Evolutionary conservation across 176 grass and related monocot species (phyloP).

Genomic region (Oryza australiensis): DNA sequence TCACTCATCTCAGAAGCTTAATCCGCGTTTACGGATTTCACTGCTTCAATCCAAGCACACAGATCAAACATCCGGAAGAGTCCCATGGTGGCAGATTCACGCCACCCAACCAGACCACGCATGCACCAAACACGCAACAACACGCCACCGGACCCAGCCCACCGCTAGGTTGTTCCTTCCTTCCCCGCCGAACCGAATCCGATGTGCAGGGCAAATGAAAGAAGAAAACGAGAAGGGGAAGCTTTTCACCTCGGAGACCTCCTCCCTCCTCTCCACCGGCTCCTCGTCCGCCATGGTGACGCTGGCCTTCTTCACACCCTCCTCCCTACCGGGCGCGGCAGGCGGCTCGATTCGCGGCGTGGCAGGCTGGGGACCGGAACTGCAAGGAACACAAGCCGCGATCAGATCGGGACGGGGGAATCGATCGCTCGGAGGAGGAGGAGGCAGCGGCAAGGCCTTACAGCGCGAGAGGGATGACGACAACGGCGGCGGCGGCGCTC

Average conservation of each 20-base stretch:
- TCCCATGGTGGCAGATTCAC: background rate
- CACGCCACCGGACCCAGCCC: background rate
- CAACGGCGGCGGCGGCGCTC: constrained; percentile 21
- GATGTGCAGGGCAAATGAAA: background rate
- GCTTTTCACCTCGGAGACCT: constrained; percentile 49
- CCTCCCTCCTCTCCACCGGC: constrained; percentile 50
- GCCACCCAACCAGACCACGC: background rate
- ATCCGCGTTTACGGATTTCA: background rate
- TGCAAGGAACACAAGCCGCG: background rate
- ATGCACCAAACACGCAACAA: background rate
- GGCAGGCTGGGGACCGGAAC: constrained; percentile 33
- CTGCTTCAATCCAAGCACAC: background rate
- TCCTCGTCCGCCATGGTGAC: constrained; percentile 59
- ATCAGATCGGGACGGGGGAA: constrained; percentile 1
- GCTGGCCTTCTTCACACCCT: constrained; percentile 14
- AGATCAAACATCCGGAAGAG: background rate
- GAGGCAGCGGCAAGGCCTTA: background rate
- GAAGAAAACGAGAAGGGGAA: background rate
- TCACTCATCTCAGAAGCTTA: background rate
- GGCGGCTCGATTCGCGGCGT: background rate
- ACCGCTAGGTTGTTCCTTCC: background rate
- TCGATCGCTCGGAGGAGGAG: background rate
- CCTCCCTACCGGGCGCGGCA: background rate
- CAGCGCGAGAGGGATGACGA: constrained; percentile 9
- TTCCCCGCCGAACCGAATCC: background rate